Conservation (phyloP, 148 eudicot species). For the Chenopodium quinoa region DNA sequence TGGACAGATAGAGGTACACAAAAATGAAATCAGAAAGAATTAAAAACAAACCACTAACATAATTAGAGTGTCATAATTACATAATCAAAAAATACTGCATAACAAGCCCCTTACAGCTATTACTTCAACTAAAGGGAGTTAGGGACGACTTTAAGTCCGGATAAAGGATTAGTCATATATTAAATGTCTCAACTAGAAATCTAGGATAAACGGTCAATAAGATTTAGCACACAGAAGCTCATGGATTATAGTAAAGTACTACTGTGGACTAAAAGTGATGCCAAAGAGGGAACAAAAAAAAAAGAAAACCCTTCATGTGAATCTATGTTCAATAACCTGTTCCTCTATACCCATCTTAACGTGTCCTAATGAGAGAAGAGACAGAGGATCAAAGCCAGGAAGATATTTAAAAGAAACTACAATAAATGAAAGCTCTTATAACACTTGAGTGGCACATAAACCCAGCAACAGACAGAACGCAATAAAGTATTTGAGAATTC, state of each 20-base stretch:
- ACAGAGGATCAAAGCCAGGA: background rate
- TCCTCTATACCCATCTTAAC: background rate
- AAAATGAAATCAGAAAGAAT: background rate
- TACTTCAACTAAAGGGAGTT: background rate
- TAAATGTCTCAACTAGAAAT: background rate
- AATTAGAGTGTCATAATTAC: background rate
- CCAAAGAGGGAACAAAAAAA: background rate
- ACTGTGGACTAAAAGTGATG: background rate
- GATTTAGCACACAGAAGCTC: no score
- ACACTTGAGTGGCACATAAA: background rate
- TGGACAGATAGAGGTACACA: slow-evolving; percentile 19
- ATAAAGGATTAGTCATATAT: background rate
- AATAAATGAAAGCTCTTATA: background rate
- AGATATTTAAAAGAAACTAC: no score
- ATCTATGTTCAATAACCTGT: background rate
- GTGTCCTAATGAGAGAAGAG: background rate
- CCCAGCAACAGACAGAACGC: background rate
- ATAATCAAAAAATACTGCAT: background rate
- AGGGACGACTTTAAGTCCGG: background rate
- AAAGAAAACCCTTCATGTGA: background rate
- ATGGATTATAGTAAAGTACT: background rate
- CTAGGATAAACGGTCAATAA: background rate
- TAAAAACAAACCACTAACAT: background rate
- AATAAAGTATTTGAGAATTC: background rate
- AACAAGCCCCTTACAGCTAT: background rate